A percentile compares a stretch with the other conserved stretches of the same genome.
Conservation (phyloP, 1,284 basidiomycete genomes). For the Cryptococcus deneoformans region DNA sequence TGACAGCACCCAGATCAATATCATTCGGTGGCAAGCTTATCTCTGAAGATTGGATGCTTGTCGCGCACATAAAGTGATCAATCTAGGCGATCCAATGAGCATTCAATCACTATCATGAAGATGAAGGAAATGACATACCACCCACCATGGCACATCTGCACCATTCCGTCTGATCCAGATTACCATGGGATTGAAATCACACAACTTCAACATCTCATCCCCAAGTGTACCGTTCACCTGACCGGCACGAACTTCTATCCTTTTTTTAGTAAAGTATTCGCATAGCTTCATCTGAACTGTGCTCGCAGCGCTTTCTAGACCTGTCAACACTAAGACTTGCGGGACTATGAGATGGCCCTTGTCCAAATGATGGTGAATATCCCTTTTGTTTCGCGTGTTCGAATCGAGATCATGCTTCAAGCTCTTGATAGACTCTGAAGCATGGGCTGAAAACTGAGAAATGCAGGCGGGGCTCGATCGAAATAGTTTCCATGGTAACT, state of each 20-base stretch:
- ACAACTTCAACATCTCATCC: constrained; percentile 1
- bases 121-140: constrained; percentile 23
- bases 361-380: not conserved
- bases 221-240: too few species aligned
- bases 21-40: constrained; percentile 14
- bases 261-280: constrained; percentile 19
- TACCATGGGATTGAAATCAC: constrained; percentile 19
- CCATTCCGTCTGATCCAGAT: constrained; percentile 39
- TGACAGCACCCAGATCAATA: constrained; percentile 9
- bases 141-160: constrained; percentile 27
- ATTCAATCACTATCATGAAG: not conserved
- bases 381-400: not conserved
- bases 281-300: constrained; percentile 30
- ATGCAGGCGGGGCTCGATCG: not conserved
- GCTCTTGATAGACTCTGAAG: not conserved
- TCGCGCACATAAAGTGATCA: constrained; percentile 33
- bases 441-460: not conserved
- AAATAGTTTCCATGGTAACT: constrained; percentile 1
- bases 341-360: not conserved
- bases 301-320: constrained; percentile 25
- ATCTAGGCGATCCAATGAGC: constrained; percentile 15
- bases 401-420: not conserved
- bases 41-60: constrained; percentile 12
- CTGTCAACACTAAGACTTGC: constrained; percentile 31
- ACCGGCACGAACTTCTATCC: not conserved